These are phyloP conservation scores for Xenosphaeropsis pyriputrescens DNA, from an alignment of 2,329 filamentous ascomycete genomes.

Conservation along the genomic window DNA sequence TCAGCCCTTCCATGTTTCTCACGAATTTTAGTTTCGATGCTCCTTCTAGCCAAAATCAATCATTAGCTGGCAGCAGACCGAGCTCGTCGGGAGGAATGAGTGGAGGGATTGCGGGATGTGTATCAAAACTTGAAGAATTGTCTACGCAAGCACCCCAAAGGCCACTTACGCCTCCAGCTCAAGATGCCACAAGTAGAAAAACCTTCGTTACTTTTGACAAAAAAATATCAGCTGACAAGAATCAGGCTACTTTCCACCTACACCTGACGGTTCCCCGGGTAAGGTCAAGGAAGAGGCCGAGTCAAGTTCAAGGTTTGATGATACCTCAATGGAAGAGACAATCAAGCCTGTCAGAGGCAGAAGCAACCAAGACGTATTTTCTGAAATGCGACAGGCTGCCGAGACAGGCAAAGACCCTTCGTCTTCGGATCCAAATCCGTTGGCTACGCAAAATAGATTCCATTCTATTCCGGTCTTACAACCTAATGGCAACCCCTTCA, in stretches of 20 bases:
- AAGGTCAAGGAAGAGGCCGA: slow-evolving; percentile 19
- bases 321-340: slow-evolving; percentile 52
- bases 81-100: slow-evolving; percentile 32
- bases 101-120: slow-evolving; percentile 44
- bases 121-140: slow-evolving; percentile 42
- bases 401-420: slow-evolving; percentile 38
- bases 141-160: slow-evolving; percentile 25
- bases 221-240: not conserved
- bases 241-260: slow-evolving; percentile 50
- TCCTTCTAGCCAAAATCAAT: too few relatives aligned
- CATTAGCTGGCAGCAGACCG: not conserved
- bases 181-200: slow-evolving; percentile 42
- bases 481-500: slow-evolving; percentile 33
- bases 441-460: slow-evolving; percentile 28
- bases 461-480: slow-evolving; percentile 26
- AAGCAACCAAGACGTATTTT: slow-evolving; percentile 34
- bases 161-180: slow-evolving; percentile 47
- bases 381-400: slow-evolving; percentile 40
- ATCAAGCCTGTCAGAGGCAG: slow-evolving; percentile 37
- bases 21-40: too few relatives aligned
- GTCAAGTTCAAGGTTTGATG: slow-evolving; percentile 32
- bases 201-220: not conserved
- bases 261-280: slow-evolving; percentile 50
- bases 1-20: too few relatives aligned
- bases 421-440: slow-evolving; percentile 34